Conservation (phyloP, 371 early-diverging fungal genomes). For the Mitosporidium daphniae region DNA sequence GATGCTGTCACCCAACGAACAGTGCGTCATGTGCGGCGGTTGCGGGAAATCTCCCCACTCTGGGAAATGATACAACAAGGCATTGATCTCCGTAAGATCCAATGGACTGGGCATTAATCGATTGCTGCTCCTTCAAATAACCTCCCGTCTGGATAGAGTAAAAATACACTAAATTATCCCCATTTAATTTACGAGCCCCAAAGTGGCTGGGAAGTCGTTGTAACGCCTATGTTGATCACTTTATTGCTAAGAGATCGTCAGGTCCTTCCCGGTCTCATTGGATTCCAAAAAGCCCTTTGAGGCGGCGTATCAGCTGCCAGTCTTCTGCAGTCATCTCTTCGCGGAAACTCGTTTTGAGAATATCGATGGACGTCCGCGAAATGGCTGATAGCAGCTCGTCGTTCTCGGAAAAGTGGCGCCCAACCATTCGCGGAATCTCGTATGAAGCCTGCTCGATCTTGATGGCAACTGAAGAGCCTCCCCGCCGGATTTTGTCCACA, state of each 20-base stretch:
- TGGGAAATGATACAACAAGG: conserved; percentile 59
- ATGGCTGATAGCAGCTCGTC: conserved; percentile 27
- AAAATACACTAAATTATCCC: too few relatives aligned
- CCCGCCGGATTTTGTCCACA: conserved; percentile 39
- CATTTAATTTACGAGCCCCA: too few relatives aligned
- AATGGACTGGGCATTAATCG: conserved; percentile 1
- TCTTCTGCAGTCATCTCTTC: conserved; percentile 71
- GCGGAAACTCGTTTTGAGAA: conserved; percentile 76
- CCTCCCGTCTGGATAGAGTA: too few relatives aligned
- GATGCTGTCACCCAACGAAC: conserved; percentile 55
- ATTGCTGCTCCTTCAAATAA: too few relatives aligned
- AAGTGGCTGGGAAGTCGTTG: too few relatives aligned
- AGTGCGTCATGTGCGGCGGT: conserved; percentile 40
- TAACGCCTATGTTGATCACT: too few relatives aligned
- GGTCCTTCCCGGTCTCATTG: too few relatives aligned
- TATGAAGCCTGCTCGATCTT: conserved; percentile 61
- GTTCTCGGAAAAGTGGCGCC: conserved; percentile 66
- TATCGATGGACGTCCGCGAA: conserved; percentile 67
- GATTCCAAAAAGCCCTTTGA: conserved; percentile 13
- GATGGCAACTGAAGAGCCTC: conserved; percentile 56
- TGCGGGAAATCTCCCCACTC: conserved; percentile 88
- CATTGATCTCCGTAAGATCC: conserved; percentile 29
- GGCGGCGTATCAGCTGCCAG: conserved; percentile 39
- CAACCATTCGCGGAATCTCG: conserved; percentile 54
- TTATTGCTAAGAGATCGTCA: too few relatives aligned